These are phyloP conservation scores for Suillus plorans DNA, from an alignment of 768 basidiomycete species.

Conservation along the genomic window DNA sequence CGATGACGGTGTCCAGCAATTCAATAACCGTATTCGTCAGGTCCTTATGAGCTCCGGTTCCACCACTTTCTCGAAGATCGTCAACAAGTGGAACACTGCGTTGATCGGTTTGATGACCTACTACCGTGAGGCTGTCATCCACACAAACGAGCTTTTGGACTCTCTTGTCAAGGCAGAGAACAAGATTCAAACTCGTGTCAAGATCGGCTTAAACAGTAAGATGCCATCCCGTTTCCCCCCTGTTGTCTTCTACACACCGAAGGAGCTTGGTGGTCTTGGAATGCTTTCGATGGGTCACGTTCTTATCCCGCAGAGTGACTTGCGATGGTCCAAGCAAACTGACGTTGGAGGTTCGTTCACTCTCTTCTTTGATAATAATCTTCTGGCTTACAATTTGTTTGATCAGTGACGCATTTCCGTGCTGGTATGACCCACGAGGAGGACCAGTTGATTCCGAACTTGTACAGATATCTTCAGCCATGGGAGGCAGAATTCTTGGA, in stretches of 20 bases:
- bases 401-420: conserved; percentile 92
- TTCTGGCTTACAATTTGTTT: not conserved
- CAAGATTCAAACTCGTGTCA: conserved; percentile 99
- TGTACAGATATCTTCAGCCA: conserved; percentile 95
- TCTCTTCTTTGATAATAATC: not conserved
- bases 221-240: conserved; percentile 99
- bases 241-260: conserved; percentile 94
- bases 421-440: conserved; percentile 98
- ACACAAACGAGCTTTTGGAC: conserved; percentile 95
- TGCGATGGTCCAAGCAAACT: conserved; percentile 98
- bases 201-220: conserved; percentile 98
- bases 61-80: conserved; percentile 98
- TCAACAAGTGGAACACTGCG: conserved; percentile 97
- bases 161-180: conserved; percentile 98
- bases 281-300: conserved; percentile 99
- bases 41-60: conserved; percentile 99
- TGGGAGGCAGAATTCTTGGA: conserved; percentile 99
- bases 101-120: conserved; percentile 97
- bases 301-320: conserved; percentile 95
- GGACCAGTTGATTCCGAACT: conserved; percentile 92
- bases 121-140: conserved; percentile 96
- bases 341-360: conserved; percentile 73
- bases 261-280: conserved; percentile 97
- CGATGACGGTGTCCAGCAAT: conserved; percentile 93
- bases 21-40: conserved; percentile 96